Conservation (phyloP, 2,329 filamentous ascomycete species). For the Ophiostoma tasmaniense region DNA sequence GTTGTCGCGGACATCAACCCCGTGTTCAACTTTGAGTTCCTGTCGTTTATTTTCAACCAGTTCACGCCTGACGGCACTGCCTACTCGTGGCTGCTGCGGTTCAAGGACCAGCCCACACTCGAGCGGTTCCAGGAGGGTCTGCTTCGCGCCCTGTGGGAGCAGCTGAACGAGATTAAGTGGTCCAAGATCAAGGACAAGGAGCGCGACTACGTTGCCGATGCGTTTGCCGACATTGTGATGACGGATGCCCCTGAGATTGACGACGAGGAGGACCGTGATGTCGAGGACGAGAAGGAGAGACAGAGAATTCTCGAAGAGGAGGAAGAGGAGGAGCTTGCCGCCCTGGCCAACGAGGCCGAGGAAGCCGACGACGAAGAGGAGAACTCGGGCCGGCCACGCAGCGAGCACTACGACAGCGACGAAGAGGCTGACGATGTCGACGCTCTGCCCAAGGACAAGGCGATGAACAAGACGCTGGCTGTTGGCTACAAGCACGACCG, state of each 20-base stretch:
- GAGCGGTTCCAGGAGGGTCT: slow-evolving; percentile 88
- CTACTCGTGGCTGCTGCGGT: slow-evolving; percentile 90
- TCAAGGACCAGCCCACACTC: slow-evolving; percentile 71
- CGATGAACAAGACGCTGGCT: slow-evolving; percentile 87
- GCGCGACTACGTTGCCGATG: slow-evolving; percentile 86
- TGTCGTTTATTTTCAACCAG: slow-evolving; percentile 99
- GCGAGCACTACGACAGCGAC: slow-evolving; percentile 50
- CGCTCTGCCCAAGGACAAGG: slow-evolving; percentile 55
- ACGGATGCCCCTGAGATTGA: slow-evolving; percentile 57
- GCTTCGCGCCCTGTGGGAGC: slow-evolving; percentile 95
- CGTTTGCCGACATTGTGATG: slow-evolving; percentile 91
- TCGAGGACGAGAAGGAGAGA: slow-evolving; percentile 30
- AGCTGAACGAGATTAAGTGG: slow-evolving; percentile 92
- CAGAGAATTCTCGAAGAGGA: slow-evolving; percentile 26
- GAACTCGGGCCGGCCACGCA: slow-evolving; percentile 47
- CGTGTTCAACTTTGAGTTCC: slow-evolving; percentile 96
- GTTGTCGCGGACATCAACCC: slow-evolving; percentile 90
- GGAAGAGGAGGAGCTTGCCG: slow-evolving; percentile 36
- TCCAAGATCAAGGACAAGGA: slow-evolving; percentile 85
- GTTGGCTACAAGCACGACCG: slow-evolving; percentile 96
- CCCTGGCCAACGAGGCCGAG: not conserved
- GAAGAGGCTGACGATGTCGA: slow-evolving; percentile 74
- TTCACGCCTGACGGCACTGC: slow-evolving; percentile 81
- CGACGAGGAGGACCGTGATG: slow-evolving; percentile 27
- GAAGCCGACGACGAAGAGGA: slow-evolving; percentile 44